Base-by-base conservation (phyloP, 176 grass and related monocot species). In the Zea luxurians region DNA sequence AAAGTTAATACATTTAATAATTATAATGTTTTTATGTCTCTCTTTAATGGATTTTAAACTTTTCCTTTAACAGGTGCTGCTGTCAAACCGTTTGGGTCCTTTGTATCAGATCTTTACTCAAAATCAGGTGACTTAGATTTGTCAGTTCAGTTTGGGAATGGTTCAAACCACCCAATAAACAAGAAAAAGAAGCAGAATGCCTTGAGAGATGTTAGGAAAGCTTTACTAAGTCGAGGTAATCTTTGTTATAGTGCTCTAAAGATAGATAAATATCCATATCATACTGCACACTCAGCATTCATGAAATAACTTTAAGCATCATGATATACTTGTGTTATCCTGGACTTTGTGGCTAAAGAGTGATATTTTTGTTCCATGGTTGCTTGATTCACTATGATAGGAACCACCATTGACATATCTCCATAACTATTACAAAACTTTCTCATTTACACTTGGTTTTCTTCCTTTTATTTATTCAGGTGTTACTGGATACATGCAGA, bases 51-150 rank as follows among this genome's bases (percentile, higher is more conserved):
- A 64, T 75, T 61, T 67, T 85, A 49, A 62, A 21, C 68, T 61
- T 79, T 84, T 71, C 49, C 78, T 48, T 67, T 62, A 72, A 77
- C 80, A 98, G 95, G 81, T 80, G 80, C 78, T 80, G 69, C 66
- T 65, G 86, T 94, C 21, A 78, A 73, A 82, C 89, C 95, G 43
- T 98, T 98, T 89, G 95, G 95, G 83, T 98, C 95, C 57, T 98
- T 92, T 89, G 78, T 90, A 80, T 94, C 95, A 36, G 84, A 94
- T 61, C 95, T 98, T 74, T 98, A 94, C 80, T 86, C 85, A 37
- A 98, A 94, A 79, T 92, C 89, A 61, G 92, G 95, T 41, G 95
- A 98, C 81, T 83, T 98, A 84, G 95, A 98, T 86, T 78, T 98
- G 69, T 98, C 95, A 44, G 77, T 98, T 66, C 75, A 90, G 68